phyloP scores from a whole-genome alignment of 192 early-diverging fungal species.

The Coemansia sp. region DNA sequence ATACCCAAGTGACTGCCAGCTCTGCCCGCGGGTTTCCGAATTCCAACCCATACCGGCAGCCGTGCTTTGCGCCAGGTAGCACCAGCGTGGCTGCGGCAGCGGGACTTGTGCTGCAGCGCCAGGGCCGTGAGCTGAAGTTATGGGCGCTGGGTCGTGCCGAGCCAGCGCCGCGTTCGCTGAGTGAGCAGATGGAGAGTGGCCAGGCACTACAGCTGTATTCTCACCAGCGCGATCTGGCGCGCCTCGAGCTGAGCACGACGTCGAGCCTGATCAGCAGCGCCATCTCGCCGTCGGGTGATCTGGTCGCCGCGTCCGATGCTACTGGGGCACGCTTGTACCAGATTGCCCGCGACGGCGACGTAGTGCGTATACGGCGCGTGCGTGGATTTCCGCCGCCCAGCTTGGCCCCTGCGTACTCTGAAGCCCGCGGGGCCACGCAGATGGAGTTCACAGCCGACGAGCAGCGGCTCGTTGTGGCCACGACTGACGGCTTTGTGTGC shows the following conservation, averaged over 20 bases:
- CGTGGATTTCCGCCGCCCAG: conserved; percentile 33
- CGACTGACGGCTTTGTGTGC: conserved; percentile 66
- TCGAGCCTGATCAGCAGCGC: conserved; percentile 65
- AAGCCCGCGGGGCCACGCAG: conserved; percentile 55
- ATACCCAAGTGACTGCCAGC: conserved; percentile 65
- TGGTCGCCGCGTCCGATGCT: conserved; percentile 79
- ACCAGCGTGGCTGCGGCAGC: conserved; percentile 58
- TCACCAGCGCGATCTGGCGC: conserved; percentile 63
- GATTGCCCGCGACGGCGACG: conserved; percentile 21
- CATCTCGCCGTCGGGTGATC: conserved; percentile 74
- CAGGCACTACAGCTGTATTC: conserved; percentile 49
- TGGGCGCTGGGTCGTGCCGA: conserved; percentile 74
- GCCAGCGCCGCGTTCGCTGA: conserved; percentile 12
- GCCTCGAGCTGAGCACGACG: conserved; percentile 68
- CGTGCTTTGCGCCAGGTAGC: conserved; percentile 57
- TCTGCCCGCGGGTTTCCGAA: conserved; percentile 56
- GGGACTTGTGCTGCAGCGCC: conserved; percentile 58
- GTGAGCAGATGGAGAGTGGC: conserved; percentile 38
- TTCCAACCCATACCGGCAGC: conserved; percentile 55
- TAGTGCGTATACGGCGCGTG: conserved; percentile 29
- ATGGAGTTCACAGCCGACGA: conserved; percentile 78
- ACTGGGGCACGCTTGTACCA: conserved; percentile 63
- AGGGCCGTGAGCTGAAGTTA: conserved; percentile 63
- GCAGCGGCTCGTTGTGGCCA: conserved; percentile 67
- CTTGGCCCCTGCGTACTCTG: conserved; percentile 43